phyloP scores from a whole-genome alignment of 75 land plant species.

The Pinus taeda region DNA sequence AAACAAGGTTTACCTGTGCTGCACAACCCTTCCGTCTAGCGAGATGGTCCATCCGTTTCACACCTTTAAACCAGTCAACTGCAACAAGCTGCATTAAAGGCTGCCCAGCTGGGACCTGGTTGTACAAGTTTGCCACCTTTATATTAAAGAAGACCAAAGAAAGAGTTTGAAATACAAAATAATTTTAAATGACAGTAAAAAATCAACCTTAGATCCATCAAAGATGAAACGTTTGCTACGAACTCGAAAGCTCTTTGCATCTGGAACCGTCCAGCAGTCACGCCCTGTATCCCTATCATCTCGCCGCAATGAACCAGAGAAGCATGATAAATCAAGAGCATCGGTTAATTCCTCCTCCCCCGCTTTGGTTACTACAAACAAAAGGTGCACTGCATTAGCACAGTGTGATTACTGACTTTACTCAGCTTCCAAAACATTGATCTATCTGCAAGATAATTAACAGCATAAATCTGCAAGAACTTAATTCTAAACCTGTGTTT shows the following conservation, averaged over 20 bases:
- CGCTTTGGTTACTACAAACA: constrained; percentile 17
- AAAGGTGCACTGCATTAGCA: constrained; percentile 3
- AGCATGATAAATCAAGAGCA: constrained; percentile 63
- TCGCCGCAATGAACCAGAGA: constrained; percentile 60
- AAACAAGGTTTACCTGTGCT: constrained; percentile 50
- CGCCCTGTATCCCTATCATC: constrained; percentile 67
- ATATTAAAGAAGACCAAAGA: not conserved
- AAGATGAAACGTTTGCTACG: constrained; percentile 68
- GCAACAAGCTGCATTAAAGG: constrained; percentile 87
- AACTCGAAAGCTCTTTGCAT: constrained; percentile 78
- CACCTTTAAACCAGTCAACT: constrained; percentile 90
- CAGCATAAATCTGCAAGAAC: not conserved
- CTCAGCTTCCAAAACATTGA: not conserved
- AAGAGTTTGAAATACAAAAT: not conserved
- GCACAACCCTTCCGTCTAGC: constrained; percentile 85
- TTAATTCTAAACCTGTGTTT: constrained; percentile 12
- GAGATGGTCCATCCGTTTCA: constrained; percentile 85
- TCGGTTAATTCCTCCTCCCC: constrained; percentile 40
- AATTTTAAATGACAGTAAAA: not conserved
- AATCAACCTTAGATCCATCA: constrained; percentile 70
- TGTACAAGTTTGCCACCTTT: not conserved
- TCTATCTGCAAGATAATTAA: not conserved
- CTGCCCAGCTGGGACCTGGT: constrained; percentile 83
- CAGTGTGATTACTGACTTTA: not conserved
- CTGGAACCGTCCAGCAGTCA: constrained; percentile 79